A percentile compares a stretch with the other conserved stretches of the same genome.
Evolutionary conservation across 352 stramenopile genomes (phyloP).

Genomic region (Globisporangium nagaii): DNA sequence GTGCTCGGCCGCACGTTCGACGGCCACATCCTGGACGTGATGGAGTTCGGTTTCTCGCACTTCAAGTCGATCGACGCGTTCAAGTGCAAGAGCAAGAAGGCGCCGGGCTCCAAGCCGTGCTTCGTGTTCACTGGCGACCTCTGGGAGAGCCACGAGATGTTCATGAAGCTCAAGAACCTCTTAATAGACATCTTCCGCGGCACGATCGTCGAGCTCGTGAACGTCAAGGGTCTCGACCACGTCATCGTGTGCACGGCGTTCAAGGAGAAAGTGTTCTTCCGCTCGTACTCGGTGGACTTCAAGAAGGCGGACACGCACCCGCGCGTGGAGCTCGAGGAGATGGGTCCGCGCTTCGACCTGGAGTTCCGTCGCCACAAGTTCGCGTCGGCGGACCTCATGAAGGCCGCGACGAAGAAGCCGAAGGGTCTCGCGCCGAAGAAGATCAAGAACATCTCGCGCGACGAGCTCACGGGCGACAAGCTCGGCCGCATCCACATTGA

Average conservation of each 20-base stretch:
- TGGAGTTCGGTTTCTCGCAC: constrained; percentile 95
- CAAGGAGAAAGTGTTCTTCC: constrained; percentile 91
- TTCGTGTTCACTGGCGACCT: constrained; percentile 95
- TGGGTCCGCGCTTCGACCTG: constrained; percentile 89
- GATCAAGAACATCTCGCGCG: constrained; percentile 97
- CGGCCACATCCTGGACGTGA: constrained; percentile 96
- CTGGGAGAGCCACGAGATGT: constrained; percentile 90
- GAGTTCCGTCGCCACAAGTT: constrained; percentile 93
- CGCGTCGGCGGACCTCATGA: constrained; percentile 93
- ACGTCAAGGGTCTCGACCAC: constrained; percentile 96
- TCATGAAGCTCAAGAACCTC: constrained; percentile 93
- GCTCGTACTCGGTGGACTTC: constrained; percentile 95
- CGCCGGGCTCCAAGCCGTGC: constrained; percentile 93
- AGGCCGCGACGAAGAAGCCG: constrained; percentile 92
- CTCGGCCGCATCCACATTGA: constrained; percentile 98
- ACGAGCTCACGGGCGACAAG: constrained; percentile 97
- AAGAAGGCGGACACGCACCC: constrained; percentile 86
- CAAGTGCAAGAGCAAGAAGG: constrained; percentile 88
- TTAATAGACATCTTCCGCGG: constrained; percentile 97
- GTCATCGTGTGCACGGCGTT: constrained; percentile 96
- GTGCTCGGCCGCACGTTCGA: constrained; percentile 97
- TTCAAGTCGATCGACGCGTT: constrained; percentile 95
- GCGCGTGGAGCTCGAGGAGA: constrained; percentile 86
- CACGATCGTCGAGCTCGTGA: constrained; percentile 93
- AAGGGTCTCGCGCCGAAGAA: constrained; percentile 92